Evolutionary conservation across 2,329 filamentous ascomycete genomes (phyloP).

Genomic region (Colletotrichum plurivorum): DNA sequence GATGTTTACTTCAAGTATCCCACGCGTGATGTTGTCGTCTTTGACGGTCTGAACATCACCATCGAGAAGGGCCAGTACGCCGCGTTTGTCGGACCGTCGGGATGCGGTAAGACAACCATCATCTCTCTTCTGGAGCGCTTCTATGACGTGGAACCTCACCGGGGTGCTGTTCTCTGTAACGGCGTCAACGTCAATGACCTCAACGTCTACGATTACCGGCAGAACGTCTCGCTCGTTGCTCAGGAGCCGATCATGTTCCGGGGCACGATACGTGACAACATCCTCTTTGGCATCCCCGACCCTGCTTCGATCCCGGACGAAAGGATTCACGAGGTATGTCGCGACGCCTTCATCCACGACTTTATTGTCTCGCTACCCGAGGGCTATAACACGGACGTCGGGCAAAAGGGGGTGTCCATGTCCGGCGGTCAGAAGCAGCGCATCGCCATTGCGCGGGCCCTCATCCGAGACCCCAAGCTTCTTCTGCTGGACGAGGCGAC

Average conservation of each 20-base stretch:
- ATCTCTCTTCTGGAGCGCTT: slow-evolving; percentile 69
- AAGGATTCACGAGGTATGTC: slow-evolving; percentile 47
- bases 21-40: slow-evolving; percentile 43
- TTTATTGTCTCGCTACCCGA: slow-evolving; percentile 66
- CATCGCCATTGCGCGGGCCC: slow-evolving; percentile 67
- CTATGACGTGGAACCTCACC: slow-evolving; percentile 63
- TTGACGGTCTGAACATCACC: slow-evolving; percentile 43
- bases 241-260: slow-evolving; percentile 67
- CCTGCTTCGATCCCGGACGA: slow-evolving; percentile 51
- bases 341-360: slow-evolving; percentile 68
- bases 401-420: slow-evolving; percentile 70
- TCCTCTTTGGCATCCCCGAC: slow-evolving; percentile 57
- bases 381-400: slow-evolving; percentile 62
- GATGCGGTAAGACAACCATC: slow-evolving; percentile 66
- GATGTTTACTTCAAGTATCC: slow-evolving; percentile 45
- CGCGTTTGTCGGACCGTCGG: slow-evolving; percentile 61
- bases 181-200: slow-evolving; percentile 52
- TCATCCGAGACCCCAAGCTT: slow-evolving; percentile 65
- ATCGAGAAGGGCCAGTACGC: slow-evolving; percentile 58
- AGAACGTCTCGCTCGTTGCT: slow-evolving; percentile 61
- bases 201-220: slow-evolving; percentile 57
- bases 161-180: slow-evolving; percentile 56
- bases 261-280: slow-evolving; percentile 63
- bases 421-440: slow-evolving; percentile 71
- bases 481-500: slow-evolving; percentile 73